These are phyloP conservation scores for Helianthus annuus DNA, from an alignment of 129 eudicot species.

Conservation along the genomic window HanXRQr2.0-SUNRISE NC_035449.2:23512285-23512784, in stretches of 20 bases:
- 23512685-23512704: not conserved
- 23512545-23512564: slow-evolving; percentile 37
- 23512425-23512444: too few species aligned
- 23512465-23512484: slow-evolving; percentile 30
- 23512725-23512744: too few species aligned
- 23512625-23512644: not conserved
- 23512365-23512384: too few species aligned
- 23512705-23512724: not conserved
- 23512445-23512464: slow-evolving; percentile 35
- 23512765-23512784: too few species aligned
- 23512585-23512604: slow-evolving; percentile 38
- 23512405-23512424: too few species aligned
- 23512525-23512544: slow-evolving; percentile 18
- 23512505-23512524: slow-evolving; percentile 16
- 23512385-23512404: too few species aligned
- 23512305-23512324: too few species aligned
- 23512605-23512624: not conserved
- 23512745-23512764: too few species aligned
- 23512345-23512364: too few species aligned
- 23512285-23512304: too few species aligned
- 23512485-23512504: slow-evolving; percentile 25
- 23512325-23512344: too few species aligned
- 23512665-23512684: not conserved
- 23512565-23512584: slow-evolving; percentile 44
- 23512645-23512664: not conserved